These are phyloP conservation scores for Bodo saltans DNA, from an alignment of 78 protist species.

Conservation along the genomic window DNA sequence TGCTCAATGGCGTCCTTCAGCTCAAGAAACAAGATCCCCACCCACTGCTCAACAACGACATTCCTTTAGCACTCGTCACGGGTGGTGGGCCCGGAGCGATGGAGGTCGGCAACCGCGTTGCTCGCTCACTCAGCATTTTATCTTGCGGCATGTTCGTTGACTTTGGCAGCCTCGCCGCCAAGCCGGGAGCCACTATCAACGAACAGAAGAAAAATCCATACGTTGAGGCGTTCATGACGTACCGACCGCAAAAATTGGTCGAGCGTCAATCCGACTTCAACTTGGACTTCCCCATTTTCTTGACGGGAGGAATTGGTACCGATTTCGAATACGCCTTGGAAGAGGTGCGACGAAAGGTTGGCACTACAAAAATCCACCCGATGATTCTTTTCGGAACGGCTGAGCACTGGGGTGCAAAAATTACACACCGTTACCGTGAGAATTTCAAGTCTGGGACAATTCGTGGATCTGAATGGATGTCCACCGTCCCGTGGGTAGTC, in stretches of 20 bases:
- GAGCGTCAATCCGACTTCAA: constrained; percentile 29
- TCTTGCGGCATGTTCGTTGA: constrained; percentile 1
- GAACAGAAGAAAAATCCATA: constrained; percentile 22
- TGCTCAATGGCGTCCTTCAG: not conserved
- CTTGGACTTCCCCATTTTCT: constrained; percentile 22
- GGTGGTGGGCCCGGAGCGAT: constrained; percentile 38
- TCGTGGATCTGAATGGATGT: constrained; percentile 17
- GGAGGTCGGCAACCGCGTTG: constrained; percentile 38
- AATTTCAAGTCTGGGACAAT: not conserved
- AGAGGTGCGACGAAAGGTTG: constrained; percentile 38
- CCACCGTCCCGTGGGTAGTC: not conserved
- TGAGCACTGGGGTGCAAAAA: not conserved
- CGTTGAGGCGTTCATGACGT: constrained; percentile 24
- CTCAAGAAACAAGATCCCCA: not conserved
- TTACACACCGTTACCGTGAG: not conserved
- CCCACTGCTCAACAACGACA: not conserved
- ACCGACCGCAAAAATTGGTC: constrained; percentile 7
- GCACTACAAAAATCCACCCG: constrained; percentile 1
- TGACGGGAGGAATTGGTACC: constrained; percentile 30
- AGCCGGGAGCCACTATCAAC: not conserved
- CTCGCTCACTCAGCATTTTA: not conserved
- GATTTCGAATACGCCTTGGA: constrained; percentile 27
- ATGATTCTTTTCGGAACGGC: constrained; percentile 8
- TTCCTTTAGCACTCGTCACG: constrained; percentile 20
- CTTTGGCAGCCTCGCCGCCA: not conserved